Evolutionary conservation across 169 alveolate genomes (phyloP).

Genomic region (Cryptosporidium sp.): DNA sequence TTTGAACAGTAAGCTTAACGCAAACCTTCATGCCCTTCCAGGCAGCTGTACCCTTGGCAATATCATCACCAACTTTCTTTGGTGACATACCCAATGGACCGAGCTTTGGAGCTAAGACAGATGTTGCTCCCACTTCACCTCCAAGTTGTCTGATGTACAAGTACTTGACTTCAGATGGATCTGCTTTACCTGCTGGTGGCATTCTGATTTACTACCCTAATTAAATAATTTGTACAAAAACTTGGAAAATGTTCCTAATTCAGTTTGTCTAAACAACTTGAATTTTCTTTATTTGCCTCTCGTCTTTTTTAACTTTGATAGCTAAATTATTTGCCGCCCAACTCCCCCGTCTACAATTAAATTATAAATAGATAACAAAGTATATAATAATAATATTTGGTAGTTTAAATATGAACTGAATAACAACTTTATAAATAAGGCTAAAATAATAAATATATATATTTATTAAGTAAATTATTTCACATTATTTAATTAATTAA

Average conservation of each 20-base stretch:
- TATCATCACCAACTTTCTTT: conserved; percentile 97
- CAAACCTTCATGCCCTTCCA: conserved; percentile 96
- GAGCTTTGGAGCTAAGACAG: conserved; percentile 97
- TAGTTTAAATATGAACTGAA: too few species aligned
- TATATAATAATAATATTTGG: background rate
- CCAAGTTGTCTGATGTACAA: conserved; percentile 95
- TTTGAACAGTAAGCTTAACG: conserved; percentile 92
- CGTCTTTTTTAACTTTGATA: conserved; percentile 52
- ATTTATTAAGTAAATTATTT: too few species aligned
- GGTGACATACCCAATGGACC: conserved; percentile 98
- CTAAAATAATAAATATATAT: too few species aligned
- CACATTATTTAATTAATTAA: too few species aligned
- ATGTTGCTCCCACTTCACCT: conserved; percentile 97
- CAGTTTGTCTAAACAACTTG: background rate
- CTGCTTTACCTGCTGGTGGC: conserved; percentile 78
- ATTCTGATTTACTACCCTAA: conserved; percentile 24
- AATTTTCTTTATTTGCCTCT: conserved; percentile 23
- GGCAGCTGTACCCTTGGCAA: conserved; percentile 94
- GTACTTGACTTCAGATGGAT: conserved; percentile 78
- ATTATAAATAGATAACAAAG: background rate
- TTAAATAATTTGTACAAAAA: background rate
- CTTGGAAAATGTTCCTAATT: conserved; percentile 12
- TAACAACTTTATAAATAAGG: too few species aligned
- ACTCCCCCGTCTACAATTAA: conserved; percentile 58
- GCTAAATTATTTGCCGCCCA: conserved; percentile 19